Conservation (phyloP, 2,329 filamentous ascomycete genomes). For the Fusarium sp. region DNA sequence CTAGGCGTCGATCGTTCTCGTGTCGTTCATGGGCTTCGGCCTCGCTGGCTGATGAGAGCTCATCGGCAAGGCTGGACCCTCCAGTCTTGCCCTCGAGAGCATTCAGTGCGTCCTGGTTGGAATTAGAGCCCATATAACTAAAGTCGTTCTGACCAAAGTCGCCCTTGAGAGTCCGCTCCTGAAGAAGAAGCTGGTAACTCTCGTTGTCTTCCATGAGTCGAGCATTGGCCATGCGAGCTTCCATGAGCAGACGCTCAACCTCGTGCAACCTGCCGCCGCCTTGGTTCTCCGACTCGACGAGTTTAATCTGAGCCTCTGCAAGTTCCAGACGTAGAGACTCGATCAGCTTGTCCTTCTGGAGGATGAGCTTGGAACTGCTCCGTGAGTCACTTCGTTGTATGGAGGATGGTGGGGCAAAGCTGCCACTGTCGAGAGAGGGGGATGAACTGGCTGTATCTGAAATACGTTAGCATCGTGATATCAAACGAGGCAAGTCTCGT, state of each 20-base stretch:
- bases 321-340: constrained; percentile 92
- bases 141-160: constrained; percentile 89
- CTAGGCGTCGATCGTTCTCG: constrained; percentile 69
- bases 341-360: constrained; percentile 97
- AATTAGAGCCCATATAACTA: constrained; percentile 71
- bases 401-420: constrained; percentile 88
- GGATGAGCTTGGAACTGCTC: constrained; percentile 88
- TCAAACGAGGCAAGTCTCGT: not conserved
- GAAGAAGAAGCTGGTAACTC: constrained; percentile 93
- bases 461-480: constrained; percentile 34
- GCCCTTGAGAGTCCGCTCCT: constrained; percentile 94
- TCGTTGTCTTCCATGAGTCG: constrained; percentile 98
- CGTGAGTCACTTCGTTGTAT: constrained; percentile 88
- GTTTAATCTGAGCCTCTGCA: constrained; percentile 93
- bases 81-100: constrained; percentile 69
- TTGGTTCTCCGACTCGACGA: constrained; percentile 93
- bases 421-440: constrained; percentile 77
- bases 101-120: constrained; percentile 73
- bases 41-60: constrained; percentile 78
- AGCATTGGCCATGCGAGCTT: constrained; percentile 95
- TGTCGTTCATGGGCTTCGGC: constrained; percentile 63
- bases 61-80: constrained; percentile 81
- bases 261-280: constrained; percentile 89
- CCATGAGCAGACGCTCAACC: constrained; percentile 90
- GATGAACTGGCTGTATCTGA: constrained; percentile 64